phyloP scores from a whole-genome alignment of 352 stramenopile species.

The Salisapilia sapeloensis region DNA sequence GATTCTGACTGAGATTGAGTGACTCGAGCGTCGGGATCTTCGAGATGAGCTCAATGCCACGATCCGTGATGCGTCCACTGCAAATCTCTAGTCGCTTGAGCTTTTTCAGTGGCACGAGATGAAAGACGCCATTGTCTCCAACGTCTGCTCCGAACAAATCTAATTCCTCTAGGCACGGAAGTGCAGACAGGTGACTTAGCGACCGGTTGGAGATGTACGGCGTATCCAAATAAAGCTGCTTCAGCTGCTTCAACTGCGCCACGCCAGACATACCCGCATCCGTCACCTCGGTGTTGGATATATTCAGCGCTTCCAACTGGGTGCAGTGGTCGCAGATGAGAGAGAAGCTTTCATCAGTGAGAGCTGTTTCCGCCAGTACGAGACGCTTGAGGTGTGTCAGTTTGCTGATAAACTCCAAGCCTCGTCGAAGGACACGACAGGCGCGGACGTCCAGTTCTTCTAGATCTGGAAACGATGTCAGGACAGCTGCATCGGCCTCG shows the following conservation, averaged over 20 bases:
- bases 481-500: conserved; percentile 34
- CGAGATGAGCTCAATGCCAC: conserved; percentile 54
- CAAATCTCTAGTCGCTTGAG: conserved; percentile 52
- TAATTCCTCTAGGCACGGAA: conserved; percentile 30
- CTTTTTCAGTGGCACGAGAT: conserved; percentile 25
- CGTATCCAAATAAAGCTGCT: conserved; percentile 47
- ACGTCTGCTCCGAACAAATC: conserved; percentile 68
- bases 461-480: conserved; percentile 28
- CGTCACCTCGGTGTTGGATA: conserved; percentile 56
- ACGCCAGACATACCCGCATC: conserved; percentile 32
- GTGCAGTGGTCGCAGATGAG: conserved; percentile 30
- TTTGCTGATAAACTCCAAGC: conserved; percentile 54
- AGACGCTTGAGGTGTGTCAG: conserved; percentile 32
- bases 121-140: conserved; percentile 47
- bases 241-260: conserved; percentile 24
- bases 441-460: conserved; percentile 45
- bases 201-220: conserved; percentile 42
- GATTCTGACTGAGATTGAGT: conserved; percentile 76
- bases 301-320: conserved; percentile 30
- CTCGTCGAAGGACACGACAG: conserved; percentile 53
- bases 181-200: conserved; percentile 26
- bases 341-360: conserved; percentile 38
- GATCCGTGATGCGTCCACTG: conserved; percentile 42
- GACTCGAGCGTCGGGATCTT: conserved; percentile 50
- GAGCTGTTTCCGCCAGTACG: conserved; percentile 29